Base-by-base conservation (phyloP, 371 early-diverging fungal species). In the Lichtheimia ramosa region DNA sequence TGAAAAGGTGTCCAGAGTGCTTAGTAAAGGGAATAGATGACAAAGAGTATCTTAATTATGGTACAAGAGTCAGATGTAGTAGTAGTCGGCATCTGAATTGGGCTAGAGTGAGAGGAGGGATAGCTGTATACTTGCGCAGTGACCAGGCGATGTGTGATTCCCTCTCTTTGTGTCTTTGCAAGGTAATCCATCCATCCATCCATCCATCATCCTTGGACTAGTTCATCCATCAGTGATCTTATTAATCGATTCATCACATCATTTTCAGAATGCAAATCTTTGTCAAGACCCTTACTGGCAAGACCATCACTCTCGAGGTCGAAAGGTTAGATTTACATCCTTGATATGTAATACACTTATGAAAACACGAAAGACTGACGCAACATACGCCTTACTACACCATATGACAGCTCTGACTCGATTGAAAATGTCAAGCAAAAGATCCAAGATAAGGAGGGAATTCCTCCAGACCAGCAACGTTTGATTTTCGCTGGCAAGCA, bases 391-490 rank as follows among this genome's bases (percentile, higher is more conserved):
- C 16, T n/a, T n/a, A 15, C 16, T 43, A 71, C 91, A 91, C 81
- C 92, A 87, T 89, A 28, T 40, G 51, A 48, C 51, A 67, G 88
- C 91, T 75, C 75, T 66, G 79, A 79, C 72, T 68, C 70, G 61
- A 79, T 79, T 57, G 79, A 79, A 62, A 79, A 80, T 77, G 96
- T 97, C 79, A 97, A 98, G 89, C 68, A 74, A 64, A 97, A 96
- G 89, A 96, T 98, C 68, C 97, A 98, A 80, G 97, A 97, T 83
- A 96, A 97, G 89, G 98, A 97, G 81, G 92, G 92, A 68, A 99
- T 99, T 76, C 99, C 99, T 60, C 99, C 99, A 64, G 99, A 99
- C 82, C 70, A n/a, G n/a, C n/a, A n/a, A n/a, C n/a, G n/a, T n/a
- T n/a, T n/a, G n/a, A n/a, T n/a, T n/a, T n/a, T n/a, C n/a, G n/a